A percentile compares a stretch with the other conserved stretches of the same genome.
Conservation (phyloP, 768 basidiomycete genomes). For the Tulasnella sp. region DNA sequence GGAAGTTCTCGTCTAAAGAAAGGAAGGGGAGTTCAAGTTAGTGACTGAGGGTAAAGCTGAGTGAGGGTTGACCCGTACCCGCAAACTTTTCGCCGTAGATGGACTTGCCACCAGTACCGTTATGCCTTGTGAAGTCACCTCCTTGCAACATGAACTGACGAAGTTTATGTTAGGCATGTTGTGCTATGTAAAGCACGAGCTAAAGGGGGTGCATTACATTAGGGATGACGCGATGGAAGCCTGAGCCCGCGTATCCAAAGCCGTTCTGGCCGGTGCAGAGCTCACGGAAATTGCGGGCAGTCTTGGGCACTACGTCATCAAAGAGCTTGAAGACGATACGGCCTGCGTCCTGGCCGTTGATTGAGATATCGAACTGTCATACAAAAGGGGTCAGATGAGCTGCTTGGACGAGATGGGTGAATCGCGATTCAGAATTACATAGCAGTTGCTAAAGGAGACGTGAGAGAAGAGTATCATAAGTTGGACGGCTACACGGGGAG, state of each 20-base stretch:
- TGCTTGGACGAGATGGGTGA: background rate
- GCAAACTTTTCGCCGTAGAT: constrained; percentile 42
- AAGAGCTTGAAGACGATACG: constrained; percentile 79
- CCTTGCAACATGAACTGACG: constrained; percentile 47
- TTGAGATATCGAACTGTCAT: constrained; percentile 41
- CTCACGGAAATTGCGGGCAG: constrained; percentile 82
- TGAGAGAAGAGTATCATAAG: background rate
- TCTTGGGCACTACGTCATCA: constrained; percentile 72
- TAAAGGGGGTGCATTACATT: constrained; percentile 15
- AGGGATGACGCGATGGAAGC: constrained; percentile 45
- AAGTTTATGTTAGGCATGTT: background rate
- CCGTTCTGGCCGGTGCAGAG: constrained; percentile 44
- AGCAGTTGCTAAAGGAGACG: background rate
- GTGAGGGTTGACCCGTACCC: constrained; percentile 35
- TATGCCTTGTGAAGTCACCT: constrained; percentile 41
- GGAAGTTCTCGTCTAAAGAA: constrained; percentile 43
- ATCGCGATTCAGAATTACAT: background rate
- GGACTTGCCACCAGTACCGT: constrained; percentile 43
- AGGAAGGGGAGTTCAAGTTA: background rate
- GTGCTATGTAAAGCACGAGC: constrained; percentile 25
- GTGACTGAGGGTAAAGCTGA: constrained; percentile 75
- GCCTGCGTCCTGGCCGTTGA: constrained; percentile 41
- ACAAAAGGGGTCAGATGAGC: background rate
- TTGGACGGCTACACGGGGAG: background rate
- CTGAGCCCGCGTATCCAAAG: constrained; percentile 41